phyloP scores from a whole-genome alignment of 305 asterid genomes.

The Lippia alba region DNA sequence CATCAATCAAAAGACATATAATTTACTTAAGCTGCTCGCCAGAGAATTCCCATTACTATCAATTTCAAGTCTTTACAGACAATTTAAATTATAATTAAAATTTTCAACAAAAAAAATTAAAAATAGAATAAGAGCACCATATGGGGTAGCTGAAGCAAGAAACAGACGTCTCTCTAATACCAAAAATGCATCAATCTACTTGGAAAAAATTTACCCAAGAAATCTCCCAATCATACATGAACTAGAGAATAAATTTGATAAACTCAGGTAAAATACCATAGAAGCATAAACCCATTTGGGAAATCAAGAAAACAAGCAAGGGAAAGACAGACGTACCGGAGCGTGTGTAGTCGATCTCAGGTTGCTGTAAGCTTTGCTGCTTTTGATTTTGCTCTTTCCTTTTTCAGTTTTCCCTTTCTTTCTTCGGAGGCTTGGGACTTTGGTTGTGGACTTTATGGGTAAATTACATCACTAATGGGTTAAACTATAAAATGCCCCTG shows the following conservation, averaged over 20 bases:
- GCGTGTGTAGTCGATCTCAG: constrained; percentile 5
- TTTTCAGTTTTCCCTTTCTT: too few relatives aligned
- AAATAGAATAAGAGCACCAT: neutral
- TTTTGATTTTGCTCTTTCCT: neutral
- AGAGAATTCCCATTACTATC: neutral
- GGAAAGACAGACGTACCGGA: neutral
- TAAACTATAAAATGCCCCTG: too few relatives aligned
- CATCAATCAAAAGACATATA: constrained; percentile 4
- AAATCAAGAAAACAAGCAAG: constrained; percentile 3
- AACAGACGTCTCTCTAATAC: constrained; percentile 10
- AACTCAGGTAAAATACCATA: neutral
- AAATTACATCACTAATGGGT: too few relatives aligned
- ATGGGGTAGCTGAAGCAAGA: neutral
- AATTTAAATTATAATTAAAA: too few relatives aligned
- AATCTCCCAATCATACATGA: constrained; percentile 1
- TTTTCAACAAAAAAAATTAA: constrained; percentile 7
- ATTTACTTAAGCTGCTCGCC: constrained; percentile 10
- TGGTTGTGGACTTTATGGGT: too few relatives aligned
- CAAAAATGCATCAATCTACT: neutral
- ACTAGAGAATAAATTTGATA: neutral
- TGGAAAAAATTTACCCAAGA: neutral
- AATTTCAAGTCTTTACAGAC: neutral
- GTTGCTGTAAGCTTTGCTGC: neutral
- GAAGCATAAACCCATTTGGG: constrained; percentile 1
- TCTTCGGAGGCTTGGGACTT: too few relatives aligned